Conservation (phyloP, 805 yeast genomes). For the Scheffersomyces spartinae region DNA sequence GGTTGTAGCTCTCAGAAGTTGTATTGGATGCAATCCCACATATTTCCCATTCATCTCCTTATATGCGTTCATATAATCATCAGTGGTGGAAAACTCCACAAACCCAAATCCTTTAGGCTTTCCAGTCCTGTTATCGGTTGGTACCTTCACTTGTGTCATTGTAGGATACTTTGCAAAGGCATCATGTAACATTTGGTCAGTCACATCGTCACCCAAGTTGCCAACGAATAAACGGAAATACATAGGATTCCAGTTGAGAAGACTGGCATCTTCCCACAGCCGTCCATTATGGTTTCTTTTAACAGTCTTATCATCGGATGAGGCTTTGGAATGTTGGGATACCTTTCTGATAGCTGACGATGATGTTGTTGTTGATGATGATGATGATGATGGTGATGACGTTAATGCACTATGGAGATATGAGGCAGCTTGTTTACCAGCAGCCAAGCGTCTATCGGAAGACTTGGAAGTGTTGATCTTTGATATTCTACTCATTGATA, state of each 20-base stretch:
- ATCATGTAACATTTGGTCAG: constrained; percentile 39
- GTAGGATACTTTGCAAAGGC: constrained; percentile 46
- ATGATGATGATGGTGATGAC: constrained; percentile 9
- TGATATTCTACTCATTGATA: no score
- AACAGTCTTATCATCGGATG: constrained; percentile 23
- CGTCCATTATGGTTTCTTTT: constrained; percentile 35
- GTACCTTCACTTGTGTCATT: constrained; percentile 48
- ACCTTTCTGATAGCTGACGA: not conserved
- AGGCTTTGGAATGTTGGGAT: constrained; percentile 1
- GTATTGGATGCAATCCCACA: constrained; percentile 64
- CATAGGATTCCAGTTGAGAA: constrained; percentile 55
- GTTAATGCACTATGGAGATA: constrained; percentile 19
- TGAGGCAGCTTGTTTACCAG: constrained; percentile 37
- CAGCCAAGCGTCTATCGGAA: constrained; percentile 46
- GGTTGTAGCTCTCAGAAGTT: constrained; percentile 50
- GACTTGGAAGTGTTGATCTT: constrained; percentile 25
- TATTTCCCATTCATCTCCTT: constrained; percentile 70
- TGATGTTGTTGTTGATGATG: constrained; percentile 1
- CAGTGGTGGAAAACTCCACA: constrained; percentile 52
- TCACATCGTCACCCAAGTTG: constrained; percentile 57
- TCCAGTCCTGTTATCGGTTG: constrained; percentile 34
- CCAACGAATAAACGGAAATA: constrained; percentile 71
- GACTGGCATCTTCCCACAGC: constrained; percentile 35
- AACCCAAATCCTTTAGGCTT: constrained; percentile 64
- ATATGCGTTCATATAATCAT: constrained; percentile 60